These are phyloP conservation scores for Suillus clintonianus DNA, from an alignment of 768 basidiomycete species.

Conservation along the genomic window DNA sequence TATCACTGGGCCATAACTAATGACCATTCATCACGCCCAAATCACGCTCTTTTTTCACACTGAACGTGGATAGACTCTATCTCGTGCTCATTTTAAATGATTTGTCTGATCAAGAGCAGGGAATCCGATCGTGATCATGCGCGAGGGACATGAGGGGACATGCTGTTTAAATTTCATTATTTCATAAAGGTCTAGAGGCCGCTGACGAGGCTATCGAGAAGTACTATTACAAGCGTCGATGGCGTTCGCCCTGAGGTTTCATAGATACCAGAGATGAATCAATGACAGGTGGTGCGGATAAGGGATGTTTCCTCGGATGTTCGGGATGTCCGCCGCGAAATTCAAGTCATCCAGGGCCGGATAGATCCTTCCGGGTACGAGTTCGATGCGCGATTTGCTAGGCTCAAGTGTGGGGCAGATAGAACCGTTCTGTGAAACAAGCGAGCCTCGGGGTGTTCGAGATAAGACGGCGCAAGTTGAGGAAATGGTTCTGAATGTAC, in stretches of 20 bases:
- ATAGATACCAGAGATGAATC: constrained; percentile 5
- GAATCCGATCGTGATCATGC: constrained; percentile 3
- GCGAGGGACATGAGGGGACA: neutral
- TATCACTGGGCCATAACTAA: neutral
- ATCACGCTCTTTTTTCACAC: neutral
- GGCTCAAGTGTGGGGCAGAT: neutral
- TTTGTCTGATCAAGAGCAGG: neutral
- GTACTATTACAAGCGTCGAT: neutral
- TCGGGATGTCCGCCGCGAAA: neutral
- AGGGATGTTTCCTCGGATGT: constrained; percentile 3
- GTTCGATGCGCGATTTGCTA: neutral
- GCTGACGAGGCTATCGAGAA: neutral
- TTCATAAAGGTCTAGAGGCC: neutral
- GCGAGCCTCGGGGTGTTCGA: neutral
- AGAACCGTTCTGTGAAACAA: neutral
- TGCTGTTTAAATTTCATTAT: neutral
- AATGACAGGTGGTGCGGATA: constrained; percentile 1
- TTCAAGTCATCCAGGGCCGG: neutral
- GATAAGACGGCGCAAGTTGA: neutral
- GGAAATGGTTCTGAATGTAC: neutral
- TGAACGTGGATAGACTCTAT: neutral
- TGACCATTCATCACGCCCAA: neutral
- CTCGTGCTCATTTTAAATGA: neutral
- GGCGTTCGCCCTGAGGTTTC: neutral
- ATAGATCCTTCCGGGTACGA: neutral